Evolutionary conservation across 129 eudicot genomes (phyloP).

Genomic region (Arctium lappa): DNA sequence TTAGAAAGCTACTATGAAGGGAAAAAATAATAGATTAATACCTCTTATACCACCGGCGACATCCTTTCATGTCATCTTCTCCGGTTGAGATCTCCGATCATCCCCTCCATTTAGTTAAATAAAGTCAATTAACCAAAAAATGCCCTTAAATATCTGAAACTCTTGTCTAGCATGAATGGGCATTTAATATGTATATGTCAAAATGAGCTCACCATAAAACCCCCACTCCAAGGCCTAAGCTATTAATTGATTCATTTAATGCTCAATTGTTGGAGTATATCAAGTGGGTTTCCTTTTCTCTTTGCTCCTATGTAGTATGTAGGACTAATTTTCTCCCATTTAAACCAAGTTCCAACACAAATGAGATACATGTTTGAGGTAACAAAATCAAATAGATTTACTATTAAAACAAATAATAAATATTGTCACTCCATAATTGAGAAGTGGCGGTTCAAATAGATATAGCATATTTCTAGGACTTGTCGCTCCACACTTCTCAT

Average conservation of each 20-base stretch:
- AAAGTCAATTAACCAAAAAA: constrained; percentile 2
- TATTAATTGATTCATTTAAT: not conserved
- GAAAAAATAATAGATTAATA: no score
- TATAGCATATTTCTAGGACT: constrained; percentile 69
- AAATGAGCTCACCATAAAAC: no score
- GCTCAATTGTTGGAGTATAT: not conserved
- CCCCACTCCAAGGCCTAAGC: no score
- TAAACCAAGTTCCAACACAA: not conserved
- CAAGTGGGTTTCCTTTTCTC: no score
- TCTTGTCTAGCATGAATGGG: not conserved
- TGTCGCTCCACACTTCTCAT: constrained; percentile 75
- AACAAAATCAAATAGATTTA: not conserved
- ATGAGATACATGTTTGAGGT: constrained; percentile 4
- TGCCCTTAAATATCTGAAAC: not conserved
- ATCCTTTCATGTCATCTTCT: no score
- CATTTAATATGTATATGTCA: no score
- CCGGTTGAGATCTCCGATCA: no score
- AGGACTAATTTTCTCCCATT: no score
- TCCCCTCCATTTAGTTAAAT: not conserved
- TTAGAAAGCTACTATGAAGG: no score
- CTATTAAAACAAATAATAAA: not conserved
- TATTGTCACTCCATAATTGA: not conserved
- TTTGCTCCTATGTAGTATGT: no score
- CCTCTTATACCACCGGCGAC: no score
- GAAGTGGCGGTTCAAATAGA: not conserved